Percentiles rank a stretch among this genome's conserved stretches.
Evolutionary conservation across 108 stramenopile genomes (phyloP).

Genomic region (Phaeodactylum tricornutum): DNA sequence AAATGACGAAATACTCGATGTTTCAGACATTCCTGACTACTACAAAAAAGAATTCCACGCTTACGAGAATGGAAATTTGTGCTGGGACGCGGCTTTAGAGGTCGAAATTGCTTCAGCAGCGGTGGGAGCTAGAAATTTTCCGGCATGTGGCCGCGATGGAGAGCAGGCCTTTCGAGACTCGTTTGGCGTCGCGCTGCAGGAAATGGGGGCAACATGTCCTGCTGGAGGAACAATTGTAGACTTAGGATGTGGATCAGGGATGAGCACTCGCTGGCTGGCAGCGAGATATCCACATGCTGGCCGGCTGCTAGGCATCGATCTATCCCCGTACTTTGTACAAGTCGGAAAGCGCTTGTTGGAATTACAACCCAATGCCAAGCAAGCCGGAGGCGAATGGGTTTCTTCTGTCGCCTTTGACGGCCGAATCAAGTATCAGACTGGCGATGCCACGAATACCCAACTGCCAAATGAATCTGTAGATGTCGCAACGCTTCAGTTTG

Average conservation of each 20-base stretch:
- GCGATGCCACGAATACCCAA: slow-evolving; percentile 22
- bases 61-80: slow-evolving; percentile 63
- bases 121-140: slow-evolving; percentile 75
- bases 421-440: slow-evolving; percentile 48
- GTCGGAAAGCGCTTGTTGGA: slow-evolving; percentile 42
- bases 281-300: slow-evolving; percentile 15
- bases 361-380: background rate
- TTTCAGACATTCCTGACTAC: slow-evolving; percentile 10
- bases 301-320: slow-evolving; percentile 45
- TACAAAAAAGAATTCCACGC: slow-evolving; percentile 70
- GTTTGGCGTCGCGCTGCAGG: slow-evolving; percentile 47
- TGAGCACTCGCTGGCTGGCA: slow-evolving; percentile 58
- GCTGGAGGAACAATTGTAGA: slow-evolving; percentile 14
- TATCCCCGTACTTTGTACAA: slow-evolving; percentile 57
- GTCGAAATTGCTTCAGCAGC: slow-evolving; percentile 61
- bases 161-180: slow-evolving; percentile 69
- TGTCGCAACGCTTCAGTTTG: slow-evolving; percentile 62
- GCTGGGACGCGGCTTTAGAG: slow-evolving; percentile 69
- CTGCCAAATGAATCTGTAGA: slow-evolving; percentile 40
- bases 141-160: slow-evolving; percentile 40
- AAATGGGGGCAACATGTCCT: slow-evolving; percentile 35
- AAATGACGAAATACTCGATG: background rate
- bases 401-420: too few relatives aligned
- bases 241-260: slow-evolving; percentile 71
- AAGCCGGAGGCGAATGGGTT: slow-evolving; percentile 30